Evolutionary conservation across 768 basidiomycete species (phyloP), one percentile per base, ranked within the genome.

Genomic region (Tulasnella sp.): DNA sequence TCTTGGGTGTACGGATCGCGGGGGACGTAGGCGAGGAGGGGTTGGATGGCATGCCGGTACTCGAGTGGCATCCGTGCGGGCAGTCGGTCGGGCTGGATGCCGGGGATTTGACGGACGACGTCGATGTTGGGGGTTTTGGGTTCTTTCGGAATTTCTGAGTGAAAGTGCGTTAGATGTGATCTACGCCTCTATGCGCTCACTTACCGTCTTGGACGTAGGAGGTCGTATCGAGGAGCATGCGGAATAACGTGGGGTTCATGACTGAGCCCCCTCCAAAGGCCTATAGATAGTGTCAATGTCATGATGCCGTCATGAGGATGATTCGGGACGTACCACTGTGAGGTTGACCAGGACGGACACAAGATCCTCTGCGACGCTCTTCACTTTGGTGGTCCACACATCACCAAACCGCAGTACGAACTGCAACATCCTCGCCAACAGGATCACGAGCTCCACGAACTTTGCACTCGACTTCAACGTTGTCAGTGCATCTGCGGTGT

Each of bases 171-270:
- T 17, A 40, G 17, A 29, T 8, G 51, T 17, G 7, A 6, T 8
- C 15, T 37, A 7, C 1, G 3, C 19, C 19, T 32, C 8, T 15
- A 43, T 3, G 23, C 14, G 12, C 15, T 15, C 9, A 52, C 58
- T 19, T 25, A 59, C 51, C 58, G n/a, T 59, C 58, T 29, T 43
- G 59, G n/a, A 60, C 19, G 15, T 58, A 49, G 21, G 59, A 31
- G 17, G 48, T 43, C 6, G 59, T 60, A n/a, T 60, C 57, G 4
- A 45, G 27, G 21, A 60, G 31, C 7, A 53, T 9, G n/a, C 15
- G 27, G 41, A 60, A 60, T 8, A 60, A 14, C 25, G 15, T 25
- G 9, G 40, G 50, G 15, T 46, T 34, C 2, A 34, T 27, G 11
- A 25, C 19, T 1, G 40, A n/a, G n/a, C 27, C 50, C 4, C 59